Percentiles rank a stretch among this genome's conserved stretches.
phyloP scores from a whole-genome alignment of 192 early-diverging fungal genomes.

The Allomyces javanicus region DNA sequence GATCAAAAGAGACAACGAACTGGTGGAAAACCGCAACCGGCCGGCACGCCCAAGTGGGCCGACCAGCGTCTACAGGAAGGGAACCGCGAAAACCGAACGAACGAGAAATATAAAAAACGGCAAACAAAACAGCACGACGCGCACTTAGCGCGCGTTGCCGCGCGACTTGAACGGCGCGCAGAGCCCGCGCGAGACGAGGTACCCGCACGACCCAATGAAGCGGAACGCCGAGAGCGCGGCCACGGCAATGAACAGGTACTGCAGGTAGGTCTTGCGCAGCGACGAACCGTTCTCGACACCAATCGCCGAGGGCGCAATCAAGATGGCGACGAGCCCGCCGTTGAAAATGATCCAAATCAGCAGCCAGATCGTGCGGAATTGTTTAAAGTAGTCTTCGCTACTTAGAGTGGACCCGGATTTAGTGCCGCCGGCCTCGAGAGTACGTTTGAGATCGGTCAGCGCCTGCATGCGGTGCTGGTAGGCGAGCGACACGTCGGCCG shows the following conservation, averaged over 20 bases:
- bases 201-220: slow-evolving; percentile 43
- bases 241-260: slow-evolving; percentile 62
- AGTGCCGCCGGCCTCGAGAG: not conserved
- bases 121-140: not conserved
- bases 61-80: too few species aligned
- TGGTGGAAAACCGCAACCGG: too few species aligned
- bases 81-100: not conserved
- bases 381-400: slow-evolving; percentile 58
- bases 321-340: slow-evolving; percentile 34
- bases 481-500: not conserved
- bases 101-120: not conserved
- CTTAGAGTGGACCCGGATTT: slow-evolving; percentile 9
- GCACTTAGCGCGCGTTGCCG: not conserved
- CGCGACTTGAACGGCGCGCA: not conserved
- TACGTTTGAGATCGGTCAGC: not conserved
- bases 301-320: slow-evolving; percentile 25
- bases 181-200: slow-evolving; percentile 24
- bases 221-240: slow-evolving; percentile 40
- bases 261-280: slow-evolving; percentile 15
- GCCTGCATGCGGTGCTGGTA: not conserved
- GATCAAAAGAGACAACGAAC: too few species aligned
- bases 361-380: slow-evolving; percentile 59
- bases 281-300: slow-evolving; percentile 14
- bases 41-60: too few species aligned
- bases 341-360: slow-evolving; percentile 68